Base-by-base conservation (phyloP, 2,329 filamentous ascomycete species). In the Clonostachys rosea region DNA sequence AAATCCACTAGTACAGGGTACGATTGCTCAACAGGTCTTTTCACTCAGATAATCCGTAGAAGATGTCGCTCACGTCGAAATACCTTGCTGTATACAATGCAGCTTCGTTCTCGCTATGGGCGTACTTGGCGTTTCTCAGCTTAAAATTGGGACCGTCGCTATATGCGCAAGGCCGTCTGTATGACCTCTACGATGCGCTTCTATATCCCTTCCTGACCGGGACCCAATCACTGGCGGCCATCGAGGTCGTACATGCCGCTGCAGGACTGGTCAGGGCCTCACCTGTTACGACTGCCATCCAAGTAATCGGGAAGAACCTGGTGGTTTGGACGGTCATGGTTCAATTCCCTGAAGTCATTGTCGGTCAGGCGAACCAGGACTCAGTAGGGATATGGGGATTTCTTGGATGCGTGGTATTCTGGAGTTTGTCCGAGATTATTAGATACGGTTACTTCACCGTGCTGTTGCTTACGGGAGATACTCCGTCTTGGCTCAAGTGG, bases 301-400 rank as follows among this genome's bases (percentile, higher is more conserved):
- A 49, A 18, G 47, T 49, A 13, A 37, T 45, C n/a, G 47, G 47
- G 17, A 45, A 45, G 30, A 49, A 49, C 18, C 43, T 45, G 17
- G 40, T 49, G n/a, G 43, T 49, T 16, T 49, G 47, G 47, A 47
- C 46, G 7, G 46, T 47, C 33, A 47, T 47, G 46, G 41, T 47
- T 14, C 30, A 41, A 12, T 47, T 47, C 18, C 45, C 46, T 7
- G 46, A 47, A 18, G 30, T 39, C n/a, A 47, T 47, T 24, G 41
- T 47, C 17, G 46, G 46, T 18, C 13, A n/a, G 16, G 41, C 43
- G 30, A 42, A 42, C 5, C 41, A 17, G n/a, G 46, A 42, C 14
- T 35, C 33, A 13, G 18, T 18, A 7, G 46, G 46, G 18, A 42
- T 18, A 9, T 47, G 46, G 46, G 41, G 41, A 40, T 47, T 47